These are phyloP conservation scores for Cylindrodendrum hubeiense DNA, from an alignment of 2,329 filamentous ascomycete species.

Conservation along the genomic window DNA sequence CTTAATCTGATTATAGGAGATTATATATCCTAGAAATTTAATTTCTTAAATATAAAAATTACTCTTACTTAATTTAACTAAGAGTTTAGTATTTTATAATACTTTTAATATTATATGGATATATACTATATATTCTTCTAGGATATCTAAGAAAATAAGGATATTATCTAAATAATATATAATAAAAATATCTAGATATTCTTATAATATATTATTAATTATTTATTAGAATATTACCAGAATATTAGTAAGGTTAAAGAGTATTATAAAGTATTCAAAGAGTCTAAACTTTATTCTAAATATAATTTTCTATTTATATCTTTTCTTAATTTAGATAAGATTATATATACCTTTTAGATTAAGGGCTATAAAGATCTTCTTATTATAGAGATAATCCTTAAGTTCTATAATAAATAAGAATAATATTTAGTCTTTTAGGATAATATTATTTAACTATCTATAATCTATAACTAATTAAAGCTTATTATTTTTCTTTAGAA, in stretches of 20 bases:
- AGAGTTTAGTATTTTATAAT: conserved; percentile 27
- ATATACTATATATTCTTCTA: conserved; percentile 33
- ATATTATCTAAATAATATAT: conserved; percentile 36
- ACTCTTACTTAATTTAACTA: conserved; percentile 23
- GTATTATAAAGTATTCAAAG: conserved; percentile 50
- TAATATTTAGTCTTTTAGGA: too few relatives aligned
- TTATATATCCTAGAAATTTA: conserved; percentile 23
- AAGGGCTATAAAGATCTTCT: conserved; percentile 30
- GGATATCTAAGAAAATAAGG: conserved; percentile 35
- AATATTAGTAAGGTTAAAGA: conserved; percentile 26
- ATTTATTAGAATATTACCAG: conserved; percentile 29
- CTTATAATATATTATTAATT: conserved; percentile 29
- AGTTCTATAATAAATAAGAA: too few relatives aligned
- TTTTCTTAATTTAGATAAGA: conserved; percentile 45
- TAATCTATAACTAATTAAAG: too few relatives aligned
- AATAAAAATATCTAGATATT: conserved; percentile 23
- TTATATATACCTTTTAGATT: conserved; percentile 43
- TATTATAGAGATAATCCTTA: too few relatives aligned
- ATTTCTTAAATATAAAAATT: conserved; percentile 24
- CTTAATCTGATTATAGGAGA: conserved; percentile 16
- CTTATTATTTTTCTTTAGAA: too few relatives aligned
- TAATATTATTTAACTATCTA: too few relatives aligned
- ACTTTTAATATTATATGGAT: conserved; percentile 27
- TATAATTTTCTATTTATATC: conserved; percentile 49
- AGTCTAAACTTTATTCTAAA: conserved; percentile 48